Base-by-base conservation (phyloP, 106 monocot genomes). In the Posidonia australis region DNA sequence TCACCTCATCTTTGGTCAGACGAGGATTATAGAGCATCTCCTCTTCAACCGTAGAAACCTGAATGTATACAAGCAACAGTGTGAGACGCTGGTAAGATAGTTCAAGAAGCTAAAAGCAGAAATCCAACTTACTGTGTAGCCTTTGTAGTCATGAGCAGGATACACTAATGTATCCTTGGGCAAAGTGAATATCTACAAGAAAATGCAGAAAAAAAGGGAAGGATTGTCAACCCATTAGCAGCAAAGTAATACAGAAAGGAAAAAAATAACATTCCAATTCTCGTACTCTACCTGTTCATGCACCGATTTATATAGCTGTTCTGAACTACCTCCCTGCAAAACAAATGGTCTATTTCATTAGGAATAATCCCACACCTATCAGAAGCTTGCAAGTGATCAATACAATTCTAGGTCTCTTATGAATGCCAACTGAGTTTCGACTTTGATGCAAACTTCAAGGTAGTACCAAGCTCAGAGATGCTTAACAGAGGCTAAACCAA, bases 61-160 rank as follows among this genome's bases (percentile, higher is more conserved):
- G 64, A 45, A 12, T 19, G 28, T 1, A 56, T 51, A 2, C 32
- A 62, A 14, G 51, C 49, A 56, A 36, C 5, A 51, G 41, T 20
- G 6, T 19, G n/a, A n/a, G 7, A 55, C 51, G 31, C 12, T 54
- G 53, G 30, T 52, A 9, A 31, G 11, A 70, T 51, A 66, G 14
- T 18, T 21, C 49, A 55, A 25, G 24, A 29, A 29, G 12, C 14
- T 13, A 29, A 32, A 57, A 64, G 13, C 17, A n/a, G 18, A 23
- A 19, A 69, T 53, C 17, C 16, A 44, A 28, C 82, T 77, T 76
- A 96, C 94, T 10, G 86, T 82, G 76, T 82, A 96, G 13, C 94
- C 94, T 65, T 80, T 87, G 58, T 96, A 96, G 71, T 96, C 94
- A 86, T 94, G 94, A 74, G 74, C 94, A 68, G 94, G 94, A 72